phyloP scores from a whole-genome alignment of 495 filamentous ascomycete genomes.

The Penicillium egyptiacum region DNA sequence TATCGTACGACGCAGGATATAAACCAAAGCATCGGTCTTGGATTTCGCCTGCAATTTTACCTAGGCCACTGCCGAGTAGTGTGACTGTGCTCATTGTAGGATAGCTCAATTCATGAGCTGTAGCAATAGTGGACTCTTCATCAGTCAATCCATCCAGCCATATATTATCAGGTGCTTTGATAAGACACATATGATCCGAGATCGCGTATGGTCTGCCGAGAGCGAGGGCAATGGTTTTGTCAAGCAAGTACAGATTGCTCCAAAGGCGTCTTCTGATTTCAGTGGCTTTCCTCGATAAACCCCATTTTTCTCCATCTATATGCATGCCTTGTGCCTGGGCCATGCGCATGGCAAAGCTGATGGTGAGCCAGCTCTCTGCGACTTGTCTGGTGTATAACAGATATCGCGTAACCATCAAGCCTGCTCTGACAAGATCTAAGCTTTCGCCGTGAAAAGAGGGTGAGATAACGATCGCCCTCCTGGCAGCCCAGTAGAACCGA shows the following conservation, averaged over 20 bases:
- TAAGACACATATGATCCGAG: slow-evolving; percentile 22
- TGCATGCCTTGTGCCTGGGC: slow-evolving; percentile 23
- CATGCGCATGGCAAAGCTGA: slow-evolving; percentile 23
- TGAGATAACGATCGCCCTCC: slow-evolving; percentile 21
- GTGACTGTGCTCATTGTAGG: slow-evolving; percentile 16
- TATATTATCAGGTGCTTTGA: slow-evolving; percentile 17
- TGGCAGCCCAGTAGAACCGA: slow-evolving; percentile 20
- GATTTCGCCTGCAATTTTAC: slow-evolving; percentile 21
- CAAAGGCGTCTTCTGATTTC: slow-evolving; percentile 16
- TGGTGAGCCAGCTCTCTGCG: slow-evolving; percentile 20
- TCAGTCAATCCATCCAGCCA: slow-evolving; percentile 19
- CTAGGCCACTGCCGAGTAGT: slow-evolving; percentile 11
- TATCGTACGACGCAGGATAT: slow-evolving; percentile 19
- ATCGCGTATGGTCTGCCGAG: slow-evolving; percentile 22
- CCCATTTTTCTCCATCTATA: slow-evolving; percentile 23
- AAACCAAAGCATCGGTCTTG: slow-evolving; percentile 22
- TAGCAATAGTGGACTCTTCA: slow-evolving; percentile 11
- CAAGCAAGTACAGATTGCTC: slow-evolving; percentile 19
- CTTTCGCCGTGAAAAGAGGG: slow-evolving; percentile 22
- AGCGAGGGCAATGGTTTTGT: slow-evolving; percentile 20
- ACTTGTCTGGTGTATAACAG: slow-evolving; percentile 17
- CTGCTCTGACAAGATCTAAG: slow-evolving; percentile 20
- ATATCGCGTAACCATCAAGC: slow-evolving; percentile 22
- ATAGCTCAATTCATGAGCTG: slow-evolving; percentile 1
- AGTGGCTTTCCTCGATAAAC: slow-evolving; percentile 15